Conservation (phyloP, 805 yeast species). For the Hanseniaspora occidentalis region DNA sequence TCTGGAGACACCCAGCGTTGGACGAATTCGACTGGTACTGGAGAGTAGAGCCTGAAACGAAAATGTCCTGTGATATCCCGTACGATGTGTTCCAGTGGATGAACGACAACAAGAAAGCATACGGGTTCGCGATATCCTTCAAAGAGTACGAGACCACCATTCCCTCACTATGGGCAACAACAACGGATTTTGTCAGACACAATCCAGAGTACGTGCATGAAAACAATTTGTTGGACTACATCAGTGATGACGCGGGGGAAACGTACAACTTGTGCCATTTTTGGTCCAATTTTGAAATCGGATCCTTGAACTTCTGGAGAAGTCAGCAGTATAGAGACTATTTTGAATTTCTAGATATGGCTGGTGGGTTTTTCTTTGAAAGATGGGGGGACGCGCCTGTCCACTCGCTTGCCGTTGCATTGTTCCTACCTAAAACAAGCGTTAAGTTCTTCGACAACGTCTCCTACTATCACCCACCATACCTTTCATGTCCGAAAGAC, state of each 20-base stretch:
- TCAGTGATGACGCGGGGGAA: constrained; percentile 58
- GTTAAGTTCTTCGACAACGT: constrained; percentile 69
- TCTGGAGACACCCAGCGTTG: constrained; percentile 59
- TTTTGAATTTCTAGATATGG: constrained; percentile 52
- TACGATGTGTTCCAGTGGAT: constrained; percentile 72
- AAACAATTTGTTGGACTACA: constrained; percentile 55
- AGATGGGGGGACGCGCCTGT: constrained; percentile 93
- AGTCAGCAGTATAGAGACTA: constrained; percentile 53
- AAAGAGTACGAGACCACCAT: constrained; percentile 62
- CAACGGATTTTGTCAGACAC: constrained; percentile 47
- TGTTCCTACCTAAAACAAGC: constrained; percentile 51
- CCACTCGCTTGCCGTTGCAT: constrained; percentile 67
- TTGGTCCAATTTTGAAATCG: constrained; percentile 83
- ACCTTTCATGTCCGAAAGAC: constrained; percentile 66
- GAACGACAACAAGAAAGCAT: constrained; percentile 60
- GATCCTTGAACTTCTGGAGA: constrained; percentile 61
- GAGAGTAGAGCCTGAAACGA: constrained; percentile 83
- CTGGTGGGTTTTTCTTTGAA: constrained; percentile 80
- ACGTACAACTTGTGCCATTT: constrained; percentile 77
- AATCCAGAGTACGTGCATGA: constrained; percentile 48
- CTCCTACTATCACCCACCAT: constrained; percentile 71
- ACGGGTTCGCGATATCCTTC: constrained; percentile 66
- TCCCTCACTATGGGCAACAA: constrained; percentile 63
- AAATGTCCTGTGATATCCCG: constrained; percentile 62
- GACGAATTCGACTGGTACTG: constrained; percentile 74